phyloP scores from a whole-genome alignment of 139 green algal species.

The Coccomyxa sp. region DNA sequence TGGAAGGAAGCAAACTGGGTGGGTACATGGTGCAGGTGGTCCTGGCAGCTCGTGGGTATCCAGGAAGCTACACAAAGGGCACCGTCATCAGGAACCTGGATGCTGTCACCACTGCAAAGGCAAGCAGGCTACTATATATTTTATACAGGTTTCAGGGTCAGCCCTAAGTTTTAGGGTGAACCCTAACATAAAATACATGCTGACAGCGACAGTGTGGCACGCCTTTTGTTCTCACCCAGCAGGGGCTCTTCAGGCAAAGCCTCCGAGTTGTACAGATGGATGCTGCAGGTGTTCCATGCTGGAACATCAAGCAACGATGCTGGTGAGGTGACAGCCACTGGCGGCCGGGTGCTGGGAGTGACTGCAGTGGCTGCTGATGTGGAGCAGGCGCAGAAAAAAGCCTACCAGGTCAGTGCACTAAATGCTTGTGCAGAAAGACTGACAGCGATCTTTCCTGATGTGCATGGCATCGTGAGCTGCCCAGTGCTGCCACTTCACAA shows the following conservation, averaged over 20 bases:
- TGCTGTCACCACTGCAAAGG: constrained; percentile 59
- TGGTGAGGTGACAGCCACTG: constrained; percentile 52
- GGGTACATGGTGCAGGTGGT: constrained; percentile 3
- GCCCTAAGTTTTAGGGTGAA: no score
- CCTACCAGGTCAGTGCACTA: constrained; percentile 54
- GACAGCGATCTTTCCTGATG: no score
- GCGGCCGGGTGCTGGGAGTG: constrained; percentile 80
- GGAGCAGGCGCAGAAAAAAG: constrained; percentile 62
- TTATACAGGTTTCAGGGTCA: no score
- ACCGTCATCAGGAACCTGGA: constrained; percentile 70
- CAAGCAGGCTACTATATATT: constrained; percentile 12
- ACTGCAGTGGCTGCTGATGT: constrained; percentile 67
- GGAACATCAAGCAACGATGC: constrained; percentile 54
- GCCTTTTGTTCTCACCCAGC: background rate
- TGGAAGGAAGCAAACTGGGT: no score
- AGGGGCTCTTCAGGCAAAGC: background rate
- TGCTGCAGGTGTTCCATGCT: constrained; percentile 78
- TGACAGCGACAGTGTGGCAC: background rate
- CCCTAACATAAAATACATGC: no score
- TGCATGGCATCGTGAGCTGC: background rate
- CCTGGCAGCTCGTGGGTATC: constrained; percentile 92
- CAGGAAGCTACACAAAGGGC: constrained; percentile 84
- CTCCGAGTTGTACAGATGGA: background rate
- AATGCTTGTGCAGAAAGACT: no score
- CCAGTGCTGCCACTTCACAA: no score